Conservation (phyloP, 495 filamentous ascomycete genomes). For the Cercophora scortea region DNA sequence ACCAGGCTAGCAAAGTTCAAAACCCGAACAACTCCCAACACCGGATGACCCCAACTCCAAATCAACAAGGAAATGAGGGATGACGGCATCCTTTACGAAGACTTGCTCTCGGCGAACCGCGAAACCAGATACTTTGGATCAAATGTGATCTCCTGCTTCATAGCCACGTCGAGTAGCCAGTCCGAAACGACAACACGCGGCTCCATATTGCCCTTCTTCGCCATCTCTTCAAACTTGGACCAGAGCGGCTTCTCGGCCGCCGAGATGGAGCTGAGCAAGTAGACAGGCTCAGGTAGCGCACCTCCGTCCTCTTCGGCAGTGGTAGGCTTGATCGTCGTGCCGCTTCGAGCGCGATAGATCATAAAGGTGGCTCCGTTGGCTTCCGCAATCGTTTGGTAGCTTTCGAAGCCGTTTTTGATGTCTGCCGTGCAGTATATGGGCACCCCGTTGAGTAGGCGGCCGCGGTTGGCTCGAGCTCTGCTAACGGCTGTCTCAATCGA, state of each 20-base stretch:
- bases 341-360: slow-evolving; percentile 66
- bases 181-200: slow-evolving; percentile 73
- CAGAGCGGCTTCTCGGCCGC: slow-evolving; percentile 66
- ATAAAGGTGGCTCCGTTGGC: slow-evolving; percentile 80
- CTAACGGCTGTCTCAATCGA: slow-evolving; percentile 55
- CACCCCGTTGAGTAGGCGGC: slow-evolving; percentile 61
- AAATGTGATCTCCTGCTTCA: slow-evolving; percentile 70
- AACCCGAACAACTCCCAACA: too few species aligned
- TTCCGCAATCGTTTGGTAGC: slow-evolving; percentile 73
- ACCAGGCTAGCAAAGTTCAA: too few species aligned
- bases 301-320: slow-evolving; percentile 50
- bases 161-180: slow-evolving; percentile 83
- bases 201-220: slow-evolving; percentile 57
- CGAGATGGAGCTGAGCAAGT: slow-evolving; percentile 60
- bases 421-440: slow-evolving; percentile 72
- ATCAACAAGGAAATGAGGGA: not conserved
- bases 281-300: slow-evolving; percentile 58
- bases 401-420: slow-evolving; percentile 73
- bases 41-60: not conserved
- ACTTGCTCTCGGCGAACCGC: slow-evolving; percentile 10
- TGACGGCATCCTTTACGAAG: not conserved
- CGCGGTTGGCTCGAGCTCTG: slow-evolving; percentile 66
- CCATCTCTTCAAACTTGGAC: slow-evolving; percentile 72
- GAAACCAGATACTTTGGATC: slow-evolving; percentile 50
- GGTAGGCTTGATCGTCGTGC: slow-evolving; percentile 48